phyloP scores from a whole-genome alignment of 331 rosid genomes.

The Pyracantha coccinea region DNA sequence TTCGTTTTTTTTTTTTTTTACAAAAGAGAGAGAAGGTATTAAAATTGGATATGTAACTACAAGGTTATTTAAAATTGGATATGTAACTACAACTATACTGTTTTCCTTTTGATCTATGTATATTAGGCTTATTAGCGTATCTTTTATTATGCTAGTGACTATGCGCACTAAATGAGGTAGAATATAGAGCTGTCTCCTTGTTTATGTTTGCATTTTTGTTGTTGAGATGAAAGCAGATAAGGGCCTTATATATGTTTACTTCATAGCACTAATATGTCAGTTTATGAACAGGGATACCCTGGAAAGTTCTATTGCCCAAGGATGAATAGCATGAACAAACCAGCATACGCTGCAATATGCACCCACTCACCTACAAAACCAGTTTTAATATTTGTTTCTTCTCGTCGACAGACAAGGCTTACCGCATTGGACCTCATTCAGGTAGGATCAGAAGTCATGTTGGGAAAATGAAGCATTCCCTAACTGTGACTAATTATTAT shows the following conservation, averaged over 20 bases:
- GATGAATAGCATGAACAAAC: slow-evolving; percentile 98
- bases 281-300: slow-evolving; percentile 77
- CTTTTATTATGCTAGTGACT: background rate
- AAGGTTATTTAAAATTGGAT: background rate
- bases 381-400: slow-evolving; percentile 94
- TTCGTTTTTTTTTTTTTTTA: no score
- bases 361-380: slow-evolving; percentile 97
- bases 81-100: background rate
- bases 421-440: slow-evolving; percentile 96
- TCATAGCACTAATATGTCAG: background rate
- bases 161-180: background rate
- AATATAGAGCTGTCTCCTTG: background rate
- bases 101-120: background rate
- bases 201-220: background rate
- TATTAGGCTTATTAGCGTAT: background rate
- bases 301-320: slow-evolving; percentile 97
- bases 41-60: background rate
- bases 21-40: background rate
- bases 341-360: slow-evolving; percentile 95
- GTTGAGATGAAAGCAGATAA: background rate
- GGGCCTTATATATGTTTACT: background rate
- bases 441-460: slow-evolving; percentile 39
- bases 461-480: slow-evolving; percentile 14
- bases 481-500: slow-evolving; percentile 7
- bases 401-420: slow-evolving; percentile 96